These are phyloP conservation scores for Pinus tabuliformis DNA, from an alignment of 75 land plant genomes.

Conservation along the genomic window DNA sequence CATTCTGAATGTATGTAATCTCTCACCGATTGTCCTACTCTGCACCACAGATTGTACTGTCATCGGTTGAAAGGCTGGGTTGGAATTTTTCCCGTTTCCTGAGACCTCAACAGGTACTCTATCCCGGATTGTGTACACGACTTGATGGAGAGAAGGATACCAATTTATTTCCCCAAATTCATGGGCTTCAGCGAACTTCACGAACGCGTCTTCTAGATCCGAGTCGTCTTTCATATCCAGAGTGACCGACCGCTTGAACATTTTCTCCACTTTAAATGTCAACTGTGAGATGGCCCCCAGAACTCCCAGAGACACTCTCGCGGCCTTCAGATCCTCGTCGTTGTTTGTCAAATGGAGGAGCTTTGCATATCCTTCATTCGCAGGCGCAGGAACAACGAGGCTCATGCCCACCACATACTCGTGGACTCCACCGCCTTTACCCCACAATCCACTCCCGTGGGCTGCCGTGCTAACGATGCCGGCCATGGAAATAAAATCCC, in stretches of 20 bases:
- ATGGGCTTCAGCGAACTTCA: constrained; percentile 1
- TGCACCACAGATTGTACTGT: not conserved
- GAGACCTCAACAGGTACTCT: constrained; percentile 1
- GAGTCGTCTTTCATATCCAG: constrained; percentile 2
- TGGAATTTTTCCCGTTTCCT: constrained; percentile 11
- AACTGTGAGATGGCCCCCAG: constrained; percentile 18
- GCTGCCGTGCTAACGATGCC: constrained; percentile 44
- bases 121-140: not conserved
- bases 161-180: constrained; percentile 15
- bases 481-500: constrained; percentile 35
- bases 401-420: constrained; percentile 33
- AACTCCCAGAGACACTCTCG: constrained; percentile 13
- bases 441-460: constrained; percentile 38
- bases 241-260: constrained; percentile 11
- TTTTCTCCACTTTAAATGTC: constrained; percentile 12
- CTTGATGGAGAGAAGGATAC: constrained; percentile 7
- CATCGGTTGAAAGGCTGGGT: not conserved
- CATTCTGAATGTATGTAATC: not conserved
- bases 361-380: constrained; percentile 48
- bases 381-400: constrained; percentile 30
- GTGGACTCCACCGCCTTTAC: constrained; percentile 37
- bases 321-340: constrained; percentile 12
- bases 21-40: not conserved
- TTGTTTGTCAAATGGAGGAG: constrained; percentile 21
- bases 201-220: not conserved